These are phyloP conservation scores for Fusarium burgessii DNA, from an alignment of 2,329 filamentous ascomycete species.

Conservation along the genomic window DNA sequence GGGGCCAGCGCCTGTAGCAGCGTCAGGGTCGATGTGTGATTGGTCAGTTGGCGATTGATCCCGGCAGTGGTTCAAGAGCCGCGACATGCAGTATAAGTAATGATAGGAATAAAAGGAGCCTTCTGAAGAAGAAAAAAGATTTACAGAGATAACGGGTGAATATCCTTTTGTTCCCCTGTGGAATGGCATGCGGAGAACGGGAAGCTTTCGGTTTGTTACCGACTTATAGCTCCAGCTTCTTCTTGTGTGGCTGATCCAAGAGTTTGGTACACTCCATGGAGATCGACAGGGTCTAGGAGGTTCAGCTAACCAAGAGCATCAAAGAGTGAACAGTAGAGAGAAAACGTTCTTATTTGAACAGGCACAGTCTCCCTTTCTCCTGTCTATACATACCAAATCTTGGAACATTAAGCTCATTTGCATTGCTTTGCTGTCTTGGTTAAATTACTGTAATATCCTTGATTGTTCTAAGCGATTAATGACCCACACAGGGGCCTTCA, in stretches of 20 bases:
- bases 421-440: conserved; percentile 1
- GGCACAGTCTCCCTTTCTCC: not conserved
- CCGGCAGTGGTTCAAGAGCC: conserved; percentile 10
- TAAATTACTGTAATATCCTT: conserved; percentile 6
- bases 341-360: not conserved
- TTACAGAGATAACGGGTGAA: not conserved
- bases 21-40: conserved; percentile 13
- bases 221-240: conserved; percentile 22
- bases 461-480: conserved; percentile 11
- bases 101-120: not conserved
- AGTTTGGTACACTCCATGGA: conserved; percentile 24
- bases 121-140: not conserved
- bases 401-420: not conserved
- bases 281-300: conserved; percentile 23
- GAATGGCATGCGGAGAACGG: conserved; percentile 13
- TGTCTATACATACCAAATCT: not conserved
- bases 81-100: not conserved
- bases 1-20: conserved; percentile 35
- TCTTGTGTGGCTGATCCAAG: conserved; percentile 21
- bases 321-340: not conserved
- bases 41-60: conserved; percentile 21
- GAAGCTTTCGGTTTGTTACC: conserved; percentile 9
- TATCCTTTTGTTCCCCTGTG: conserved; percentile 1
- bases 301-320: conserved; percentile 14
- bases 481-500: not conserved